Base-by-base conservation (phyloP, 2,329 filamentous ascomycete genomes). In the Neofusicoccum sp. region DNA sequence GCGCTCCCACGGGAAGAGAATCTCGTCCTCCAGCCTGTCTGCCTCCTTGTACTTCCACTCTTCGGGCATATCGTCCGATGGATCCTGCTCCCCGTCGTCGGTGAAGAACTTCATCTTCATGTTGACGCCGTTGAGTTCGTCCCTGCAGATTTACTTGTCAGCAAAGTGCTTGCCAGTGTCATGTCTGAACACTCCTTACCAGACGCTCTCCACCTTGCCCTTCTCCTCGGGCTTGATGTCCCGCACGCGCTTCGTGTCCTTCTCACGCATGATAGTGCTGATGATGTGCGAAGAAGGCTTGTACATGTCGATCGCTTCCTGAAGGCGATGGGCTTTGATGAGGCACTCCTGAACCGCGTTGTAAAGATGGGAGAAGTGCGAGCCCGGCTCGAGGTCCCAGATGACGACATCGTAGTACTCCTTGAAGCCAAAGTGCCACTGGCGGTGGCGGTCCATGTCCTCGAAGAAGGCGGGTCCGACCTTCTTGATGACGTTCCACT, bases 361-460 rank as follows among this genome's bases (percentile, higher is more conserved):
- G 56, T 71, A 74, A 8, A 78, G 48, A 8, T 61, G 44, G 16
- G 65, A 48, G 49, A 70, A 75, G 1, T 65, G 62, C 6, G 70
- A 54, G 9, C 76, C 77, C 9, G 76, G 67, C 7, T 64, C 64
- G 1, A 71, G 61, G 60, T 76, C 76, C 76, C 76, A 78, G 7
- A 80, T 66, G 48, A 75, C 76, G 24, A 79, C 67, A 65, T 78
- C 76, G 51, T 76, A 79, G 60, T 77, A 77, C 41, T 79, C 74
- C 9, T 75, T 70, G 63, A 79, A 79, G 3, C 71, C 69, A 58
- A 79, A 73, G 34, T 70, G 70, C 71, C 74, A 79, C 20, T 72
- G 65, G 28, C 74, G 65, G 7, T 64, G 60, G 12, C 65, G 65
- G 20, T 76, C 75, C 68, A 78, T 73, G n/a, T 71, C 66, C 34